Base-by-base conservation (phyloP, 1,284 basidiomycete species). In the Pseudozyma sp. region DNA sequence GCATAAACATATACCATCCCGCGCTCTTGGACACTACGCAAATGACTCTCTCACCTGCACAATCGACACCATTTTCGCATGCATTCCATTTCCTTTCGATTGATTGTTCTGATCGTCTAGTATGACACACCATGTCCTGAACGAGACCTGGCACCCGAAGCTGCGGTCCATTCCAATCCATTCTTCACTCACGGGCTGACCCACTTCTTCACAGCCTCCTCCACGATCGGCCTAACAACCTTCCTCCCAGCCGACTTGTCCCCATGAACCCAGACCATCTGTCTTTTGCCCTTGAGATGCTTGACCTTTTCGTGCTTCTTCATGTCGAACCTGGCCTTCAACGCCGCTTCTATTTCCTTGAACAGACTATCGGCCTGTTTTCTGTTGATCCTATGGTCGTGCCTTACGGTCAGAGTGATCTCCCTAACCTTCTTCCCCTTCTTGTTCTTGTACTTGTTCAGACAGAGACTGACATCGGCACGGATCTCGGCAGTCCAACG, bases 211-310 rank as follows among this genome's bases (percentile, higher is more conserved):
- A 79, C 74, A 11, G 79, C 79, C 7, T 65, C 54, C 52, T 80
- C 79, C n/a, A 81, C 71, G 54, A 80, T 72, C 17, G 79, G 79
- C 1, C 79, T 54, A 6, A 81, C 67, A 14, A 81, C 53, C 51
- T 81, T 81, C 14, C 79, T 51, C 0, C 79, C 79, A 4, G 78
- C 79, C 35, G 46, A 46, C 8, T 51, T 45, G 10, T 54, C 34
- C 13, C 48, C 34, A 54, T 81, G 78, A 1, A 30, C 54, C 71
- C 75, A 81, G 1, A 77, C 78, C 70, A 80, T 80, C 40, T 74
- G 66, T 9, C 62, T 46, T 0, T 49, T 49, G 7, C 54, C 55
- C 3, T 50, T 40, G 6, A 14, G 19, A 1, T 50, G 37, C 17
- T 52, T 54, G 54, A 59, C 55, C 46, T 44, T 64, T 0, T 49